phyloP scores from a whole-genome alignment of 495 filamentous ascomycete species.

The Cladorrhinum samala region DNA sequence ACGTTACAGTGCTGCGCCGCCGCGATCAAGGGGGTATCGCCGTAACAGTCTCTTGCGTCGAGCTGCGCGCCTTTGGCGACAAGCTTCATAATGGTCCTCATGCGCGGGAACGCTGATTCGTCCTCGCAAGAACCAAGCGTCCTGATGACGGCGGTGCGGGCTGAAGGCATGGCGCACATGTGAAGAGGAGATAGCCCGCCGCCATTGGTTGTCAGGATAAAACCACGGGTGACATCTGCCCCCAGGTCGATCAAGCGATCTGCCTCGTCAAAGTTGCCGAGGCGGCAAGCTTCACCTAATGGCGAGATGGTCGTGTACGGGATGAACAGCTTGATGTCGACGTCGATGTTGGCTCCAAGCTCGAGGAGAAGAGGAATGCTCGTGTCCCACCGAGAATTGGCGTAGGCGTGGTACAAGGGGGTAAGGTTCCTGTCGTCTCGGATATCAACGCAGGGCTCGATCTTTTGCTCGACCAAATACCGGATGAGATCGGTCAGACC shows the following conservation, averaged over 20 bases:
- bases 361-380: constrained; percentile 27
- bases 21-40: constrained; percentile 27
- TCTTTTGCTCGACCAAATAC: constrained; percentile 22
- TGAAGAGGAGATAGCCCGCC: constrained; percentile 24
- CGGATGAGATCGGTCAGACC: constrained; percentile 18
- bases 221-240: constrained; percentile 23
- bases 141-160: constrained; percentile 3
- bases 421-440: constrained; percentile 25
- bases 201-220: constrained; percentile 11
- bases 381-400: constrained; percentile 22
- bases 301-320: constrained; percentile 30
- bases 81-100: constrained; percentile 27
- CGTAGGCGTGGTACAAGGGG: constrained; percentile 33
- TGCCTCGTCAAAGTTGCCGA: constrained; percentile 27
- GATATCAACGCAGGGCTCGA: constrained; percentile 24
- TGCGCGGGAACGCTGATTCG: constrained; percentile 4
- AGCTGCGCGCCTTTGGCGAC: constrained; percentile 25
- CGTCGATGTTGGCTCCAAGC: constrained; percentile 30
- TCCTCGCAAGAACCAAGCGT: background rate
- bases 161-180: constrained; percentile 29
- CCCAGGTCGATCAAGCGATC: constrained; percentile 29
- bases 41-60: constrained; percentile 21
- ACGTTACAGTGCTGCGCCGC: constrained; percentile 20
- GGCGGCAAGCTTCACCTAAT: constrained; percentile 33
- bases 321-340: constrained; percentile 25